Evolutionary conservation across 495 filamentous ascomycete species (phyloP).

Genomic region (Hypoxylon rickii): DNA sequence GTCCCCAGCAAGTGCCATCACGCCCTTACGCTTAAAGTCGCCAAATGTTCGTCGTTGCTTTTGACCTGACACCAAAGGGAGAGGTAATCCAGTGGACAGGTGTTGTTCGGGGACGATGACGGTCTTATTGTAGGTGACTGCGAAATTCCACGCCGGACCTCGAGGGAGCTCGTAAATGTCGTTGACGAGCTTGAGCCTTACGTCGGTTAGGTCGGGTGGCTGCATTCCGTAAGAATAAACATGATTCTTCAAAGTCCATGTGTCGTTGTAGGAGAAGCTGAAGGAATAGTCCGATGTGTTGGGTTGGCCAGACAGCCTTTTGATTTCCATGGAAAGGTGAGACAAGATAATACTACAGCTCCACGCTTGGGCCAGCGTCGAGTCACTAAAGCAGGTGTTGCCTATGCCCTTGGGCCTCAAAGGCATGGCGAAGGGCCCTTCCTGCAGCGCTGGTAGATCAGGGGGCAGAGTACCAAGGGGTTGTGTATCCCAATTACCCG

Average conservation of each 20-base stretch:
- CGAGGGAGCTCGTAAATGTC: slow-evolving; percentile 63
- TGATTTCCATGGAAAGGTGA: slow-evolving; percentile 41
- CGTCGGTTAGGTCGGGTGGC: slow-evolving; percentile 59
- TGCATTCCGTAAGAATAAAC: slow-evolving; percentile 74
- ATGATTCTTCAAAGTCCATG: slow-evolving; percentile 40
- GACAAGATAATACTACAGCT: slow-evolving; percentile 57
- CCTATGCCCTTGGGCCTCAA: slow-evolving; percentile 58
- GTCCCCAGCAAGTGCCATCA: slow-evolving; percentile 59
- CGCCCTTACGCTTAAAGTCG: slow-evolving; percentile 51
- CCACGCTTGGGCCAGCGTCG: slow-evolving; percentile 69
- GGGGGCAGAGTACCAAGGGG: slow-evolving; percentile 62
- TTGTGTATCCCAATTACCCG: slow-evolving; percentile 65
- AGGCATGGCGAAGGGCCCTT: slow-evolving; percentile 68
- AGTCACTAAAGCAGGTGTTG: slow-evolving; percentile 67
- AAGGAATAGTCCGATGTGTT: slow-evolving; percentile 40
- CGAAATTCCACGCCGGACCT: slow-evolving; percentile 79
- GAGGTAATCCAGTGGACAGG: slow-evolving; percentile 34
- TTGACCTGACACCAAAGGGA: slow-evolving; percentile 12
- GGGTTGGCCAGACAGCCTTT: slow-evolving; percentile 13
- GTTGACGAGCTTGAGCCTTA: slow-evolving; percentile 63
- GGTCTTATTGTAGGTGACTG: slow-evolving; percentile 74
- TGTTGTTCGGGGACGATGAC: slow-evolving; percentile 70
- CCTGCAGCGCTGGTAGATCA: slow-evolving; percentile 62
- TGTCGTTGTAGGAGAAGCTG: slow-evolving; percentile 40
- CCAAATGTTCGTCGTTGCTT: slow-evolving; percentile 27